Percentiles rank a stretch among this genome's conserved stretches.
Conservation (phyloP, 305 asterid genomes). For the Rubia balearica region DNA sequence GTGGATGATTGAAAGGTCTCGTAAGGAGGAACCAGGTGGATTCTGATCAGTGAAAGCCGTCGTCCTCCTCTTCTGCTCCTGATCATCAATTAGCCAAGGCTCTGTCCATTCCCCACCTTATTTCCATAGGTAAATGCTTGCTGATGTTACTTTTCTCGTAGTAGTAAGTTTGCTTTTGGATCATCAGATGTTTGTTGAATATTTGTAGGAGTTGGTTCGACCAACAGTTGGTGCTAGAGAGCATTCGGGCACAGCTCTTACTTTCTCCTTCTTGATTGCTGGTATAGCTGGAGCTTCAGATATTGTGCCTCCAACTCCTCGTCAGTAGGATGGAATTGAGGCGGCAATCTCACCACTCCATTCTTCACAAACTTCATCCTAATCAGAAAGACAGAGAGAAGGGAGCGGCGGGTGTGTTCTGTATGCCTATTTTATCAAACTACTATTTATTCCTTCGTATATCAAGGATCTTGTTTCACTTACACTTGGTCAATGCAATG, state of each 20-base stretch:
- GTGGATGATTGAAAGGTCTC: slow-evolving; percentile 51
- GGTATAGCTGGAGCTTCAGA: slow-evolving; percentile 77
- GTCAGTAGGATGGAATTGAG: too few relatives aligned
- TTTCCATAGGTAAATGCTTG: slow-evolving; percentile 54
- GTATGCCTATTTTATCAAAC: too few relatives aligned
- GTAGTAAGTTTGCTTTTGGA: not conserved
- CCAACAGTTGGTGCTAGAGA: slow-evolving; percentile 97
- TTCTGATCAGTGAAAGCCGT: slow-evolving; percentile 41
- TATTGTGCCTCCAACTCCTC: too few relatives aligned
- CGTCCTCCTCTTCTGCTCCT: slow-evolving; percentile 29
- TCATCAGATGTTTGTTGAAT: not conserved
- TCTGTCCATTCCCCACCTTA: slow-evolving; percentile 75
- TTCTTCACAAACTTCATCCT: too few relatives aligned
- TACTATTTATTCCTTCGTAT: too few relatives aligned
- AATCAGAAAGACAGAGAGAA: too few relatives aligned
- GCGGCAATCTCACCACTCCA: too few relatives aligned
- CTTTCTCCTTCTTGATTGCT: slow-evolving; percentile 82
- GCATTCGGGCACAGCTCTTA: slow-evolving; percentile 93
- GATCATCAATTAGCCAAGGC: slow-evolving; percentile 68
- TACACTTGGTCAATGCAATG: too few relatives aligned
- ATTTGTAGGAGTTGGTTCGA: slow-evolving; percentile 80
- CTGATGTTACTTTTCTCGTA: slow-evolving; percentile 12
- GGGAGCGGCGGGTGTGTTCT: too few relatives aligned
- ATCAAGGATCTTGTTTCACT: too few relatives aligned
- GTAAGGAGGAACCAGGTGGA: slow-evolving; percentile 93